Percentiles rank a stretch among this genome's conserved stretches.
Evolutionary conservation across 306 rosid genomes (phyloP).

Genomic region (Cucumis cinereus): DNA sequence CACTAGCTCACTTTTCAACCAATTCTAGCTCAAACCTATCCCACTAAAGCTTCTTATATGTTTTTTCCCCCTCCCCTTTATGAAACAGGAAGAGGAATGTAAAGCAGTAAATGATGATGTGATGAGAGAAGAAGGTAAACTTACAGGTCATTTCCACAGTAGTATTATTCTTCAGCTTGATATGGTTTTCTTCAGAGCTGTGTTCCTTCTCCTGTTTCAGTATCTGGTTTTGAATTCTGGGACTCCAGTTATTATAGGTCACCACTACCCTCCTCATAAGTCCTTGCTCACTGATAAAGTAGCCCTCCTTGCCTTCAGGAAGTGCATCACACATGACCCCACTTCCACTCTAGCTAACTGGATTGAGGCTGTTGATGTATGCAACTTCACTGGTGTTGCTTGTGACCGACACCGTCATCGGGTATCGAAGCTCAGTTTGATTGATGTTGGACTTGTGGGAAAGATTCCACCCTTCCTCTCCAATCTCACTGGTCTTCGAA

Average conservation of each 20-base stretch:
- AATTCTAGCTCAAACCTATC: conserved; percentile 1
- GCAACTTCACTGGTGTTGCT: conserved; percentile 40
- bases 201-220: conserved; percentile 31
- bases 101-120: neutral
- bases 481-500: conserved; percentile 54
- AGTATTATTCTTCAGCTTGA: neutral
- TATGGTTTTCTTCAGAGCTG: conserved; percentile 26
- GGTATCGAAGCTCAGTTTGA: conserved; percentile 21
- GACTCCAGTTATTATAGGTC: conserved; percentile 9
- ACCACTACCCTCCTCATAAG: conserved; percentile 19
- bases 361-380: conserved; percentile 34
- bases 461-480: conserved; percentile 42
- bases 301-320: conserved; percentile 42
- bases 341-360: conserved; percentile 36
- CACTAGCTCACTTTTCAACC: conserved; percentile 6
- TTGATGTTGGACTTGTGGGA: conserved; percentile 28
- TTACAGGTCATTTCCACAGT: neutral
- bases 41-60: neutral
- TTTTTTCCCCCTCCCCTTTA: neutral
- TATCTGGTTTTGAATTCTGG: conserved; percentile 17
- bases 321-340: conserved; percentile 29
- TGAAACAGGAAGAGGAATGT: conserved; percentile 1
- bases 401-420: conserved; percentile 34
- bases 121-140: neutral
- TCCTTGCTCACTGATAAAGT: conserved; percentile 36